Evolutionary conservation across 305 asterid genomes (phyloP).

Genomic region (Fraxinus velutina): DNA sequence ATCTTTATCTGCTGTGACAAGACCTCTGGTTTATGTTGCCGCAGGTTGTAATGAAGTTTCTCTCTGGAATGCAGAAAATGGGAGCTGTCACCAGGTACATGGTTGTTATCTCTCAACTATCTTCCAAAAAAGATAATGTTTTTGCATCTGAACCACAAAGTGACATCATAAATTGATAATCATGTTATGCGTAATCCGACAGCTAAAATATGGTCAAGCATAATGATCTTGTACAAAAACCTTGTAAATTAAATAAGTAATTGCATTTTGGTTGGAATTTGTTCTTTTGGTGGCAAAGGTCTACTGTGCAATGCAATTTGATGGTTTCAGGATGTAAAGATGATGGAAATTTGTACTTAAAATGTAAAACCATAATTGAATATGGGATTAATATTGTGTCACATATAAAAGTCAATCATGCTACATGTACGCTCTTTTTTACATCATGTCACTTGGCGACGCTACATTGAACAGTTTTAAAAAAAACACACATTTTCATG

Average conservation of each 20-base stretch:
- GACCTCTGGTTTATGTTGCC: constrained; percentile 95
- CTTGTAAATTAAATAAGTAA: background rate
- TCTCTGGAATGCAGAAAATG: constrained; percentile 98
- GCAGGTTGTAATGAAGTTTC: constrained; percentile 97
- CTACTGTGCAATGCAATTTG: background rate
- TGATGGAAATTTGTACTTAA: background rate
- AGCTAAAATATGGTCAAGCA: background rate
- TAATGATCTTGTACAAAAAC: background rate
- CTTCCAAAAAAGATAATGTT: constrained; percentile 8
- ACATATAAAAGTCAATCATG: background rate
- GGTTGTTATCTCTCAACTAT: background rate
- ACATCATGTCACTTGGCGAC: background rate
- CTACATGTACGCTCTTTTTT: background rate
- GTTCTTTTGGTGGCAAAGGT: background rate
- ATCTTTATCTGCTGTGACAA: constrained; percentile 72
- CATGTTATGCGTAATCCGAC: background rate
- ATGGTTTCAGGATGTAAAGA: background rate
- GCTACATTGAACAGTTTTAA: background rate
- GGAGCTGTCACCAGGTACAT: constrained; percentile 96
- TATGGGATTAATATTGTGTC: background rate
- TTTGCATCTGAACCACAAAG: constrained; percentile 3
- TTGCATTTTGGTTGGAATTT: background rate
- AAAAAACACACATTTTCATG: background rate
- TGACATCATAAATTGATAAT: constrained; percentile 3
- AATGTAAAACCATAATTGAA: background rate